Base-by-base conservation (phyloP, 768 basidiomycete genomes). In the Tulasnella sp. region DNA sequence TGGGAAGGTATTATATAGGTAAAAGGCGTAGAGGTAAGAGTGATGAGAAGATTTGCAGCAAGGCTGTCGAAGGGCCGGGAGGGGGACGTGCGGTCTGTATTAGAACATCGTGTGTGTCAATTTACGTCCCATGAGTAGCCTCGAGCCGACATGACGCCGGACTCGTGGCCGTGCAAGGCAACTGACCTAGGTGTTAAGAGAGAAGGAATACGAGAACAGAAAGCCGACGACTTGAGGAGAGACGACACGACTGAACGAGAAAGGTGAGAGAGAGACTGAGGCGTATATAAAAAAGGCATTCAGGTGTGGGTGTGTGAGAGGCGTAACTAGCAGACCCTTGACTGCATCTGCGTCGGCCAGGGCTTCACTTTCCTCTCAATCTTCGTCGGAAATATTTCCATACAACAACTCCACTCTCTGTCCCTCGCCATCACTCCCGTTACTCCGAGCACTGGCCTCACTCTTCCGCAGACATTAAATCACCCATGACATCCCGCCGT, bases 301-400 rank as follows among this genome's bases (percentile, higher is more conserved):
- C 62, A 68, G 62, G 62, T 68, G 62, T 68, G 62, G 62, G 62
- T 68, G 62, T 68, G 62, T 68, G 62, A 68, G 62, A 68, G 62
- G 62, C 62, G 62, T 36, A 68, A 68, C 62, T 68, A 27, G 62
- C n/a, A 16, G 62, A 68, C 62, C 62, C 34, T 68, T 68, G 62
- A 68, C 62, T 36, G 62, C 62, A 68, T 68, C 62, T 68, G 8
- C 24, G 31, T 68, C n/a, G 62, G 62, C 34, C 62, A 68, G 62
- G 62, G 62, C 62, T 68, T 68, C 62, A 68, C 62, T 36, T 68
- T 68, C 52, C 52, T 52, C 52, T 52, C 52, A 52, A 52, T 52
- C 52, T n/a, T 68, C 62, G 34, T 68, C 62, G 62, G 62, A 68
- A 68, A 68, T 36, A 68, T 68, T 68, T 14, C n/a, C n/a, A n/a